Evolutionary conservation across 805 yeast genomes (phyloP).

Genomic region (Candida glaebosa): DNA sequence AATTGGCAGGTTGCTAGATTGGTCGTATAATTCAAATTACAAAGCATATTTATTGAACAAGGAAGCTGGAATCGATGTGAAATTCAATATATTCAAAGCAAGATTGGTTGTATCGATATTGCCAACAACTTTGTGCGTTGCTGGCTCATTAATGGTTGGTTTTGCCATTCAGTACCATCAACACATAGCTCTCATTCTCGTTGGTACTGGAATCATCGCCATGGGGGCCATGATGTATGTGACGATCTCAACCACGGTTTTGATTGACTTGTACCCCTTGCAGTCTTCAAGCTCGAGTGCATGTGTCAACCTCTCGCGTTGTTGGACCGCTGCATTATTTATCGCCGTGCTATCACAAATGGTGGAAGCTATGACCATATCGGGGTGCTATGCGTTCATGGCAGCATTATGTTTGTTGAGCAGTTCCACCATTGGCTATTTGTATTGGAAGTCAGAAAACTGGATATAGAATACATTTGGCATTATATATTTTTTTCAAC

Average conservation of each 20-base stretch:
- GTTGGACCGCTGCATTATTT: slow-evolving; percentile 65
- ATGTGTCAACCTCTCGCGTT: slow-evolving; percentile 66
- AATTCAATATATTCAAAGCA: slow-evolving; percentile 51
- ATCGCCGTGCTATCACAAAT: slow-evolving; percentile 64
- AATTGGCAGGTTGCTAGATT: slow-evolving; percentile 56
- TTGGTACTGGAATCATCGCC: slow-evolving; percentile 53
- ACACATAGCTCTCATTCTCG: slow-evolving; percentile 48
- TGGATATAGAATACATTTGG: not conserved
- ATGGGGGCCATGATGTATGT: slow-evolving; percentile 51
- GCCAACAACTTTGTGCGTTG: slow-evolving; percentile 40
- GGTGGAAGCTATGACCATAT: slow-evolving; percentile 54
- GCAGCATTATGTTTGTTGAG: slow-evolving; percentile 39
- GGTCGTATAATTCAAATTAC: slow-evolving; percentile 7
- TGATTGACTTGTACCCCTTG: slow-evolving; percentile 72
- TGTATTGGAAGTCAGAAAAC: not conserved
- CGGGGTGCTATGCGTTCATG: slow-evolving; percentile 80
- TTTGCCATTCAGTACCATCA: slow-evolving; percentile 58
- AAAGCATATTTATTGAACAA: not conserved
- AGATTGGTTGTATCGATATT: slow-evolving; percentile 39
- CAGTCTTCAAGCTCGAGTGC: slow-evolving; percentile 73
- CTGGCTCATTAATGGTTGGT: slow-evolving; percentile 52
- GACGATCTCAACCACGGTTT: slow-evolving; percentile 58
- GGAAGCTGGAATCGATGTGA: slow-evolving; percentile 6
- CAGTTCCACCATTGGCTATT: slow-evolving; percentile 2
- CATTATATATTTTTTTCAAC: not conserved